phyloP scores from a whole-genome alignment of 176 grass and related monocot species.

The Tillandsia leiboldiana region DNA sequence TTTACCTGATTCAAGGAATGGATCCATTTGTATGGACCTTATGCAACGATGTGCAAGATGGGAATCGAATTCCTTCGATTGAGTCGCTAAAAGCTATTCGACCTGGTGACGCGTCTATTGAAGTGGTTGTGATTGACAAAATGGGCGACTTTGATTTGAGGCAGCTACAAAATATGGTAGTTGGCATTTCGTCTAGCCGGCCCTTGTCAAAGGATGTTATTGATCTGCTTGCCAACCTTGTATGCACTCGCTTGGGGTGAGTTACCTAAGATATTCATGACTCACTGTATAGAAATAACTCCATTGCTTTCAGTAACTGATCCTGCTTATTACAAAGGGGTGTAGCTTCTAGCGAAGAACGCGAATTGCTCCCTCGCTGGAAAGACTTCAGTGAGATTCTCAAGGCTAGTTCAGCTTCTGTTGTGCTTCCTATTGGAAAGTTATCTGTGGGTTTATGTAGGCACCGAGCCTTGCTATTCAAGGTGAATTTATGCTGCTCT shows the following conservation, averaged over 20 bases:
- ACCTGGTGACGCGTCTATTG: constrained; percentile 40
- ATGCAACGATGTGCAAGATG: constrained; percentile 52
- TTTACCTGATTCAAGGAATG: constrained; percentile 77
- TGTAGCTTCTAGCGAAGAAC: constrained; percentile 39
- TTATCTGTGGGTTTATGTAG: constrained; percentile 55
- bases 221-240: constrained; percentile 43
- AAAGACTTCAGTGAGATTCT: constrained; percentile 37
- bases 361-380: constrained; percentile 41
- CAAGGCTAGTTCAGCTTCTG: constrained; percentile 48
- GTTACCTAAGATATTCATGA: neutral
- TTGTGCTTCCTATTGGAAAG: constrained; percentile 72
- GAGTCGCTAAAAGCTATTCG: constrained; percentile 45
- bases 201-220: constrained; percentile 38
- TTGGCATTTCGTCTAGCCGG: constrained; percentile 35
- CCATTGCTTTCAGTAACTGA: neutral
- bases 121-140: constrained; percentile 50
- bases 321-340: constrained; percentile 46
- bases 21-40: constrained; percentile 79
- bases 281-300: neutral
- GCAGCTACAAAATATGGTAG: constrained; percentile 34
- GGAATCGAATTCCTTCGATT: constrained; percentile 45
- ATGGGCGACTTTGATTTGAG: constrained; percentile 44
- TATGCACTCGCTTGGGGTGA: constrained; percentile 70
- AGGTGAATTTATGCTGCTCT: constrained; percentile 28
- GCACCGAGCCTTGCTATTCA: constrained; percentile 72